These are phyloP conservation scores for Polychaeton citri DNA, from an alignment of 2,329 filamentous ascomycete species.

Conservation along the genomic window DNA sequence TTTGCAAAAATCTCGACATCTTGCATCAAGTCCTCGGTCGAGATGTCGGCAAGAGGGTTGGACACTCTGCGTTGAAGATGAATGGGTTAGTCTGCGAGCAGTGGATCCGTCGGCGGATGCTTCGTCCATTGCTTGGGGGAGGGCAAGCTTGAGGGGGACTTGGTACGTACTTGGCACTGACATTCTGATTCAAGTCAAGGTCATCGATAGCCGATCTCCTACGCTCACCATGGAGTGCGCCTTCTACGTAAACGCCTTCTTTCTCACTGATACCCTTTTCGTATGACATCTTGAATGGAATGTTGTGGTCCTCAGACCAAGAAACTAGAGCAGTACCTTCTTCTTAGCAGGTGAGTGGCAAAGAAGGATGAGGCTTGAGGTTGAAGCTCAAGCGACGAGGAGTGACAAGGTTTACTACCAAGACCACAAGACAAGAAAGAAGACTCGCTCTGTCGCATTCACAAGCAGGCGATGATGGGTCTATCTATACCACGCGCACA, in stretches of 20 bases:
- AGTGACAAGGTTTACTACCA: too few relatives aligned
- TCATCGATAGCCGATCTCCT: background rate
- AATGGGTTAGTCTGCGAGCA: background rate
- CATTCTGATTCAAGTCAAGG: background rate
- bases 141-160: background rate
- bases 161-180: background rate
- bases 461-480: too few relatives aligned
- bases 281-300: background rate
- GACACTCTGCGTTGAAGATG: background rate
- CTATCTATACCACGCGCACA: too few relatives aligned
- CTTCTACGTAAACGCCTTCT: background rate
- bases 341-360: background rate
- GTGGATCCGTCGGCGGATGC: too few relatives aligned
- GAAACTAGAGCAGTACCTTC: background rate
- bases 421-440: too few relatives aligned
- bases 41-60: conserved; percentile 44
- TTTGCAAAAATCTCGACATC: conserved; percentile 51
- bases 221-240: background rate
- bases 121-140: background rate
- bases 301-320: background rate
- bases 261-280: background rate
- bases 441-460: too few relatives aligned
- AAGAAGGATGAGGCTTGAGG: background rate
- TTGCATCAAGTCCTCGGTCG: conserved; percentile 35
- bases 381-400: background rate